Evolutionary conservation across 139 green algal genomes (phyloP).

Genomic region (Spirogloea muscicola): DNA sequence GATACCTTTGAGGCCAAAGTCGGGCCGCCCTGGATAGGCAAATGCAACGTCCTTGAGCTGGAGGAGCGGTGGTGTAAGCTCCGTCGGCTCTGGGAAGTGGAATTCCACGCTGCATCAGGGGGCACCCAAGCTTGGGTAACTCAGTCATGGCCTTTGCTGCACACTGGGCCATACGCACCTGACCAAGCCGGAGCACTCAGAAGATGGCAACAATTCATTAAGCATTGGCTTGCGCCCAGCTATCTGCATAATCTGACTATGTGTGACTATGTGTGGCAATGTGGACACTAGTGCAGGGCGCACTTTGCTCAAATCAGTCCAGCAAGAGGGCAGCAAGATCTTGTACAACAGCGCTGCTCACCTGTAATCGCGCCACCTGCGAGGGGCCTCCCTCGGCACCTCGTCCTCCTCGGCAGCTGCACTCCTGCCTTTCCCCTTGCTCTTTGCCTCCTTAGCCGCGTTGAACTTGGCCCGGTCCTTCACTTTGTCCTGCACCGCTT

Average conservation of each 20-base stretch:
- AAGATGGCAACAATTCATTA: no score
- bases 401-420: slow-evolving; percentile 53
- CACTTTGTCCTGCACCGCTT: slow-evolving; percentile 45
- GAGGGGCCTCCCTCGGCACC: slow-evolving; percentile 45
- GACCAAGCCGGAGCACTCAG: no score
- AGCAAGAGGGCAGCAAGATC: no score
- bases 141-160: no score
- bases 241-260: no score
- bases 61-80: slow-evolving; percentile 80
- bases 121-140: no score
- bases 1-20: slow-evolving; percentile 77
- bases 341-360: no score
- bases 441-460: slow-evolving; percentile 52
- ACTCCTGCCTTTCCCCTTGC: slow-evolving; percentile 48
- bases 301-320: no score
- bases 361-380: slow-evolving; percentile 80
- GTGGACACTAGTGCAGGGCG: no score
- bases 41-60: slow-evolving; percentile 83
- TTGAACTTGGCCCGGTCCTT: slow-evolving; percentile 48
- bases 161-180: no score
- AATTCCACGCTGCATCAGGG: slow-evolving; percentile 85
- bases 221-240: no score
- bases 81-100: slow-evolving; percentile 92
- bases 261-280: no score
- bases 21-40: slow-evolving; percentile 76